Percentiles rank a stretch among this genome's conserved stretches.
phyloP scores from a whole-genome alignment of 768 basidiomycete genomes.

The Leucocoprinus birnbaumii region DNA sequence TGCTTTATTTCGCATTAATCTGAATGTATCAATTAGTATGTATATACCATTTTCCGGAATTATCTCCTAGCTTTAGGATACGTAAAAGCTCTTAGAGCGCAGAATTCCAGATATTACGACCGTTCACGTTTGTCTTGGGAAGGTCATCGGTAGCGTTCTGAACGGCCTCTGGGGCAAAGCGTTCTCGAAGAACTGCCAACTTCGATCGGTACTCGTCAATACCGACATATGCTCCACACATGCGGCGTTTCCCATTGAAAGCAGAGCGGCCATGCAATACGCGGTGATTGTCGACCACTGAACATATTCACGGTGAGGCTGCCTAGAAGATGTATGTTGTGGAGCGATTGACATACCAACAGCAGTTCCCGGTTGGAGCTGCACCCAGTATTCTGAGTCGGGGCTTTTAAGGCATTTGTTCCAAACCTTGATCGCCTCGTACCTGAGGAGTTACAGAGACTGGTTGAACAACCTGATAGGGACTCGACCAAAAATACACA shows the following conservation, averaged over 20 bases:
- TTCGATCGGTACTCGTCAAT: slow-evolving; percentile 87
- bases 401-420: slow-evolving; percentile 68
- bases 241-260: slow-evolving; percentile 82
- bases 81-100: slow-evolving; percentile 35
- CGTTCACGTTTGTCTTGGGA: slow-evolving; percentile 23
- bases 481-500: slow-evolving; percentile 11
- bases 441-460: no score
- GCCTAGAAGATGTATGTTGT: not conserved
- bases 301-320: not conserved
- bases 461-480: no score
- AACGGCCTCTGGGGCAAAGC: slow-evolving; percentile 39
- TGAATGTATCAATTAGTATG: not conserved
- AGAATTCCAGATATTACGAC: slow-evolving; percentile 57
- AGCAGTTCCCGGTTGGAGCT: slow-evolving; percentile 84
- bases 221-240: slow-evolving; percentile 96
- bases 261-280: slow-evolving; percentile 93
- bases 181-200: slow-evolving; percentile 63
- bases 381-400: slow-evolving; percentile 91
- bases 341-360: slow-evolving; percentile 52
- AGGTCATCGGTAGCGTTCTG: slow-evolving; percentile 22
- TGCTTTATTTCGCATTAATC: slow-evolving; percentile 1
- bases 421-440: slow-evolving; percentile 80
- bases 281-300: slow-evolving; percentile 90
- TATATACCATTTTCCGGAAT: not conserved
- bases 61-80: not conserved